Evolutionary conservation across 768 basidiomycete species (phyloP).

Genomic region (Cystoderma amianthinum): DNA sequence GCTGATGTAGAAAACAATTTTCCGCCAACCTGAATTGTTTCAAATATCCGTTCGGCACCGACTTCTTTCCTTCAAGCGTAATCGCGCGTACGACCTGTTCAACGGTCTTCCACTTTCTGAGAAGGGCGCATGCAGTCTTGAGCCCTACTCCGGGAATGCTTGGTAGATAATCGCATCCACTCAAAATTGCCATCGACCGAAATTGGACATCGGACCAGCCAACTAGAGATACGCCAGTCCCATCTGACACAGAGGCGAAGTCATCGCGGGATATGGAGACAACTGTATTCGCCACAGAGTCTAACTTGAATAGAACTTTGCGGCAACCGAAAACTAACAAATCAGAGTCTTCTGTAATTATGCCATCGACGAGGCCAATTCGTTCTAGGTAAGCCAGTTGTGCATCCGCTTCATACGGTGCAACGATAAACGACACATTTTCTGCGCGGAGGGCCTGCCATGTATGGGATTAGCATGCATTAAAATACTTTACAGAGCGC

Average conservation of each 20-base stretch:
- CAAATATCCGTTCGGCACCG: conserved; percentile 72
- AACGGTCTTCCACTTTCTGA: conserved; percentile 80
- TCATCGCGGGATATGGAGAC: conserved; percentile 59
- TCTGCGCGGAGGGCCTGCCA: conserved; percentile 82
- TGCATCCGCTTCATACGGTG: conserved; percentile 98
- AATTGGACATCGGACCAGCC: conserved; percentile 92
- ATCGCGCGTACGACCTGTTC: conserved; percentile 77
- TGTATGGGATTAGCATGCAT: conserved; percentile 4
- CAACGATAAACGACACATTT: conserved; percentile 78
- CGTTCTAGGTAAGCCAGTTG: conserved; percentile 92
- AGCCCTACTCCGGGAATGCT: conserved; percentile 89
- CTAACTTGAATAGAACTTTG: conserved; percentile 91
- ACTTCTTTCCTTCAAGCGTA: conserved; percentile 76
- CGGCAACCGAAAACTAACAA: conserved; percentile 95
- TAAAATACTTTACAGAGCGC: neutral
- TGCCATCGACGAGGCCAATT: conserved; percentile 74
- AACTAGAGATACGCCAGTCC: conserved; percentile 65
- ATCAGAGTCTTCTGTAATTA: conserved; percentile 98
- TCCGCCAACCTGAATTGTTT: conserved; percentile 77
- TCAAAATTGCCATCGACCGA: conserved; percentile 87
- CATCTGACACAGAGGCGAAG: conserved; percentile 43
- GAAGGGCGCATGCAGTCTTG: conserved; percentile 82
- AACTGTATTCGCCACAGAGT: conserved; percentile 57
- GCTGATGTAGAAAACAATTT: conserved; percentile 87
- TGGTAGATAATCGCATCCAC: conserved; percentile 88